These are phyloP conservation scores for Setomelanomma holmii DNA, from an alignment of 2,329 filamentous ascomycete genomes.

Conservation along the genomic window DNA sequence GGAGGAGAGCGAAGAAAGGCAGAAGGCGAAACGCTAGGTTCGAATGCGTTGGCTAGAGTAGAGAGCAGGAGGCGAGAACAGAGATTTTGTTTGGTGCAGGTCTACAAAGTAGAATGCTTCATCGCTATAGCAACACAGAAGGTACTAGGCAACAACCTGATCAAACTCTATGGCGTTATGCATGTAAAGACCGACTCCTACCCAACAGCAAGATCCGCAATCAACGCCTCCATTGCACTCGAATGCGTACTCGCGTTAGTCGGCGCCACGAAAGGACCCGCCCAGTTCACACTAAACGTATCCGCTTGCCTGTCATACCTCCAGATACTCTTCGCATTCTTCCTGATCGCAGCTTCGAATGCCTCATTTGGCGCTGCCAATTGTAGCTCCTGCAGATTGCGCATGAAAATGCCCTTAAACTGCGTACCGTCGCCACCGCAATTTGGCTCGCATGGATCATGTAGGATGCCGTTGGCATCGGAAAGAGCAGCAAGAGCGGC, in stretches of 20 bases:
- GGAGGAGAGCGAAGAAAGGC: too few relatives aligned
- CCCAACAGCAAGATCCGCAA: conserved; percentile 59
- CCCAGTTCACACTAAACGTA: conserved; percentile 69
- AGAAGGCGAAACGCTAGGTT: too few relatives aligned
- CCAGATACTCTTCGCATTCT: conserved; percentile 73
- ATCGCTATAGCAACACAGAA: too few relatives aligned
- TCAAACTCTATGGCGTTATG: too few relatives aligned
- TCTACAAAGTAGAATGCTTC: too few relatives aligned
- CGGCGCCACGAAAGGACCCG: conserved; percentile 62
- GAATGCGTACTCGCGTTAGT: conserved; percentile 67
- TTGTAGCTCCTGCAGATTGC: conserved; percentile 68
- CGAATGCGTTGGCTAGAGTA: too few relatives aligned
- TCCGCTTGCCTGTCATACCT: conserved; percentile 59
- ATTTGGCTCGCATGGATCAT: conserved; percentile 49
- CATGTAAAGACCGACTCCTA: too few relatives aligned
- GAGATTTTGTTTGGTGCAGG: too few relatives aligned
- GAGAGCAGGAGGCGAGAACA: too few relatives aligned
- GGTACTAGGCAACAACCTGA: too few relatives aligned
- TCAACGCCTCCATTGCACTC: conserved; percentile 70
- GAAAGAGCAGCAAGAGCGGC: conserved; percentile 48
- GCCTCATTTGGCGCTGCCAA: conserved; percentile 56
- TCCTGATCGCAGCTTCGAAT: conserved; percentile 63
- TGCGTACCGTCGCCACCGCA: conserved; percentile 60
- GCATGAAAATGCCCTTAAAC: conserved; percentile 76
- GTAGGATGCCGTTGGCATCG: conserved; percentile 48